These are phyloP conservation scores for Astrephomene gubernaculifera DNA, from an alignment of 139 green algal genomes.

Conservation along the genomic window DNA sequence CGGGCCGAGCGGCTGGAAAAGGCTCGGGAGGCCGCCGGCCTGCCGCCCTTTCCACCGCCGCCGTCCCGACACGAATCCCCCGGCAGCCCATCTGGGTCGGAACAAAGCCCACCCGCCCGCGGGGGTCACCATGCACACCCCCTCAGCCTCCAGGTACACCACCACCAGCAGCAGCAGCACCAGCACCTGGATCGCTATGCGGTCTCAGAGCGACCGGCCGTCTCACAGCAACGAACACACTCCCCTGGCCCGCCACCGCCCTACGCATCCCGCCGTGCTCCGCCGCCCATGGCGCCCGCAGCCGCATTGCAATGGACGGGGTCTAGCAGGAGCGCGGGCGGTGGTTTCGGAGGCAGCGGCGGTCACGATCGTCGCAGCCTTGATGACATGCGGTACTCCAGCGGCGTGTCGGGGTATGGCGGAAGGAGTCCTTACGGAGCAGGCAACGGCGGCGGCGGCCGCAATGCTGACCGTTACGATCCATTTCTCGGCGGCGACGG, in stretches of 20 bases:
- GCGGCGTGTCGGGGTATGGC: no score
- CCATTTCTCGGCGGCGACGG: not conserved
- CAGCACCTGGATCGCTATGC: not conserved
- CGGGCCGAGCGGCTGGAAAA: constrained; percentile 26
- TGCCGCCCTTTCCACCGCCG: not conserved
- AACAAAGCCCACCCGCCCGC: not conserved
- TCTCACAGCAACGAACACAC: not conserved
- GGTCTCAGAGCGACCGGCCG: not conserved
- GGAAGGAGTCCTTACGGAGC: not conserved
- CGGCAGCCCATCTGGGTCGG: constrained; percentile 9
- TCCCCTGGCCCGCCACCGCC: no score
- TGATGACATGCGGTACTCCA: no score
- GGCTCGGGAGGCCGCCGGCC: not conserved
- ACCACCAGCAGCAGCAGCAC: not conserved
- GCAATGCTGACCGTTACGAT: no score
- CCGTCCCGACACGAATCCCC: not conserved
- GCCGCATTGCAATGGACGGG: no score
- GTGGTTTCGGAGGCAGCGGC: no score
- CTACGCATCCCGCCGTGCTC: not conserved
- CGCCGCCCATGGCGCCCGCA: no score
- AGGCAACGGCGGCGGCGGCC: not conserved
- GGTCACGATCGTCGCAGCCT: no score
- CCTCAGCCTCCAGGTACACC: not conserved
- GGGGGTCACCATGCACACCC: not conserved
- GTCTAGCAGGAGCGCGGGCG: no score